Conservation (phyloP, 371 early-diverging fungal genomes). For the Mucor sp. region DNA sequence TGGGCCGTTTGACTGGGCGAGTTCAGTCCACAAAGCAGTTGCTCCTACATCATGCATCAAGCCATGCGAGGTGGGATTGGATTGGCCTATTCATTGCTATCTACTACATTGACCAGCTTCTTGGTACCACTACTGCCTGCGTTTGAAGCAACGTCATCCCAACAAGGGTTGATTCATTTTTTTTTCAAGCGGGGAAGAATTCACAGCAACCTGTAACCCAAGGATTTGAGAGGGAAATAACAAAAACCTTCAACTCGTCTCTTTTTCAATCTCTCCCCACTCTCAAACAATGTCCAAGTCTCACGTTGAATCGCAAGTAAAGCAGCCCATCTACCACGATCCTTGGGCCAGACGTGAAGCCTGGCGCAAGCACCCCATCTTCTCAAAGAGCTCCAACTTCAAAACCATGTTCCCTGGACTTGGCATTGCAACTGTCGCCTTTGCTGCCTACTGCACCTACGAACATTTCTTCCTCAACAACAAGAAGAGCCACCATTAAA, state of each 20-base stretch:
- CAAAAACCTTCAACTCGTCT: neutral
- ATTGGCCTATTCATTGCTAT: no score
- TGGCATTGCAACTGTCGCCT: slow-evolving; percentile 79
- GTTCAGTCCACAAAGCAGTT: neutral
- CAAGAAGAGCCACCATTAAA: slow-evolving; percentile 48
- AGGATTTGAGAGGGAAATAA: neutral
- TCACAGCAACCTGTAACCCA: neutral
- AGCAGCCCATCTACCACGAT: slow-evolving; percentile 53
- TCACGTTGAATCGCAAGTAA: slow-evolving; percentile 46
- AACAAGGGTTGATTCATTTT: neutral
- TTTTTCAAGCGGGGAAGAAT: neutral
- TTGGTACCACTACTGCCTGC: neutral
- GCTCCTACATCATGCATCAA: neutral
- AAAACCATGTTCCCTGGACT: slow-evolving; percentile 83
- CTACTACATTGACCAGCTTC: neutral
- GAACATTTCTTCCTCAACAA: slow-evolving; percentile 66
- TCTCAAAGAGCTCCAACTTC: slow-evolving; percentile 63
- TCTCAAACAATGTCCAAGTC: slow-evolving; percentile 28
- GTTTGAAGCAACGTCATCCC: slow-evolving; percentile 1
- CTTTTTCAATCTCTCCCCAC: slow-evolving; percentile 3
- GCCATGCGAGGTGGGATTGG: no score
- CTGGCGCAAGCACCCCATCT: slow-evolving; percentile 84
- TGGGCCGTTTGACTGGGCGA: neutral
- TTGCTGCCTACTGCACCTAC: slow-evolving; percentile 77
- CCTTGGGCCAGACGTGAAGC: slow-evolving; percentile 89